Evolutionary conservation across 805 yeast species (phyloP), one percentile per base, ranked within the genome.

Genomic region (Lachancea lanzarotensis): DNA sequence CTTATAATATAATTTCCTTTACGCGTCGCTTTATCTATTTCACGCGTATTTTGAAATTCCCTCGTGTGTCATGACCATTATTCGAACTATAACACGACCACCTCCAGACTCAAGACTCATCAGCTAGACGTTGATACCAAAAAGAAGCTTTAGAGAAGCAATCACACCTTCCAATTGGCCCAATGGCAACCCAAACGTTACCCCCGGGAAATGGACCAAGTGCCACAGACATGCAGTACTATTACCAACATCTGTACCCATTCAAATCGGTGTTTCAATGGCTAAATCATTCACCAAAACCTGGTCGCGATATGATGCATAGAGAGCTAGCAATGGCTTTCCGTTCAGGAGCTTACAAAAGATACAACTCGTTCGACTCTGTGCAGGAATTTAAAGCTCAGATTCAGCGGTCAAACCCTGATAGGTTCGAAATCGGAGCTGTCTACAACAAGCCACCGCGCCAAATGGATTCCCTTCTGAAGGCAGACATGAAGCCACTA

Each of bases 391-490:
- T 93, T 67, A 86, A 84, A 57, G 69, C 74, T n/a, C 79, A 85
- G 11, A 91, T 90, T 3, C 73, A 82, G 17, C 73, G 69, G 40
- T 76, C 87, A 13, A 79, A 80, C 47, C 98, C 98, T 1, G 80
- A 84, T 30, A 81, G 98, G 63, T 93, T 93, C 60, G 98, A 93
- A 67, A 76, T 93, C 40, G 98, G 98, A 27, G 96, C 98, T 0
- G 82, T 89, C 3, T 93, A 89, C 60, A 74, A 87, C 1, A 81
- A 84, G 13, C 87, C 86, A 50, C 98, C 98, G n/a, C 79, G 78
- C 45, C 86, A 88, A 47, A 74, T 95, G 43, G 90, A 86, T 57
- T 73, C 80, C 8, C 70, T 88, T 13, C 78, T 95, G 16, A 85
- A 85, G 54, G 74, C 74, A 26, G 83, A 86, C 18, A 78, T 89